Conservation (phyloP, 345 rosid genomes). For the Corymbia maculata region DNA sequence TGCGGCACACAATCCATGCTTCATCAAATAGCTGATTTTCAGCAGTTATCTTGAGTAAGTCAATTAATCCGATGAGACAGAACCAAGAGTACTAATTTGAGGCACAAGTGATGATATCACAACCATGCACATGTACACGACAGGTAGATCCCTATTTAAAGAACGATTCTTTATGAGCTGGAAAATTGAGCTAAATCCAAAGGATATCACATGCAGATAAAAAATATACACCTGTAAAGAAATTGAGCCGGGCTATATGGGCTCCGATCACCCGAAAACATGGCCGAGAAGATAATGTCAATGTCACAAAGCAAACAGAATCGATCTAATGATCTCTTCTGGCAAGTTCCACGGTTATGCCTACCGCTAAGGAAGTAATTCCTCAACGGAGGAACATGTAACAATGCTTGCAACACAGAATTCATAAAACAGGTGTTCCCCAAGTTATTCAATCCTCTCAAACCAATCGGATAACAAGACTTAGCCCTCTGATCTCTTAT, state of each 20-base stretch:
- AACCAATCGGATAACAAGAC: constrained; percentile 62
- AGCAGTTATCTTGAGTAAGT: background rate
- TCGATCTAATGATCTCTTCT: constrained; percentile 18
- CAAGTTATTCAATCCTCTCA: constrained; percentile 79
- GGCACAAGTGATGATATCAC: background rate
- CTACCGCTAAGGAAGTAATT: constrained; percentile 71
- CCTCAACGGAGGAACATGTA: constrained; percentile 77
- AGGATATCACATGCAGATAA: background rate
- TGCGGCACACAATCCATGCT: background rate
- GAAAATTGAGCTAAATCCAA: background rate
- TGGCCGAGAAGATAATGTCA: constrained; percentile 54
- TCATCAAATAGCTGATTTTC: background rate
- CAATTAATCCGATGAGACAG: background rate
- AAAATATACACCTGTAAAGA: constrained; percentile 56
- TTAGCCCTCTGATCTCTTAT: constrained; percentile 48
- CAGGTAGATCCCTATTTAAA: background rate
- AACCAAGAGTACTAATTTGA: background rate
- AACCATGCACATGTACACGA: background rate
- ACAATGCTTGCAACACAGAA: constrained; percentile 81
- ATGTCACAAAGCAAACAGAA: constrained; percentile 75
- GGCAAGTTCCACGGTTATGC: constrained; percentile 57
- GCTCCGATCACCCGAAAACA: constrained; percentile 62
- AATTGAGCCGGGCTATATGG: constrained; percentile 91
- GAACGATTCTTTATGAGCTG: background rate
- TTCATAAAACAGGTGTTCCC: constrained; percentile 96